These are phyloP conservation scores for Chalaropsis thielavioides DNA, from an alignment of 2,329 filamentous ascomycete species.

Conservation along the genomic window DNA sequence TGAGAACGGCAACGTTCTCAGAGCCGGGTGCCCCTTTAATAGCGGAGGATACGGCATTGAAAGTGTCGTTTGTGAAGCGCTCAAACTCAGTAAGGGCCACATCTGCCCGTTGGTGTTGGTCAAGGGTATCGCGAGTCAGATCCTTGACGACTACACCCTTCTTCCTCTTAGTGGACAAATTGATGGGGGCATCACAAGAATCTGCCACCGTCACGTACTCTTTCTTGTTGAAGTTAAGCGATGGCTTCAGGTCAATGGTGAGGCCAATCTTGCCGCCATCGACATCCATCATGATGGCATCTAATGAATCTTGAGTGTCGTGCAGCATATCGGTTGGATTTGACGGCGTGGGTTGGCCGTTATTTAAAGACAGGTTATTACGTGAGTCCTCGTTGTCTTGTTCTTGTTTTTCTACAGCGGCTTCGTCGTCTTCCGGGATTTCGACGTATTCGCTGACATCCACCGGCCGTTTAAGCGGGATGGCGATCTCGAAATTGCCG, in stretches of 20 bases:
- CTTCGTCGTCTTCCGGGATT: slow-evolving; percentile 16
- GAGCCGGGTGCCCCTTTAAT: slow-evolving; percentile 41
- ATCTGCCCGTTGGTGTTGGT: slow-evolving; percentile 71
- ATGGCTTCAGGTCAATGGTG: slow-evolving; percentile 33
- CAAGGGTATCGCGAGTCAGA: slow-evolving; percentile 47
- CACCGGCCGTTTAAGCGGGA: slow-evolving; percentile 31
- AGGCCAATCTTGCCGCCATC: slow-evolving; percentile 23
- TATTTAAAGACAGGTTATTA: background rate
- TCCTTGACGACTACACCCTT: slow-evolving; percentile 37
- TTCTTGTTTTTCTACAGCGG: background rate
- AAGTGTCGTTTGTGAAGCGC: slow-evolving; percentile 54
- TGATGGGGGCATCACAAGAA: slow-evolving; percentile 32
- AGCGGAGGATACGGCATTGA: slow-evolving; percentile 59
- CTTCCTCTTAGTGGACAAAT: slow-evolving; percentile 36
- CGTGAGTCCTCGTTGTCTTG: background rate
- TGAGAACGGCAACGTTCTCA: slow-evolving; percentile 39
- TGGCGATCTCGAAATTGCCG: slow-evolving; percentile 33
- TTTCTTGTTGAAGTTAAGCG: slow-evolving; percentile 33
- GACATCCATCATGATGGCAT: slow-evolving; percentile 12
- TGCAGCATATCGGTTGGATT: background rate
- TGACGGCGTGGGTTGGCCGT: background rate
- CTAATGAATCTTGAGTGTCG: slow-evolving; percentile 3
- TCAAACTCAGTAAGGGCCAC: slow-evolving; percentile 56
- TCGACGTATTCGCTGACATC: slow-evolving; percentile 28
- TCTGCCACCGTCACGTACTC: slow-evolving; percentile 38